Evolutionary conservation across 345 rosid species (phyloP).

Genomic region (Hirschfeldia incana): DNA sequence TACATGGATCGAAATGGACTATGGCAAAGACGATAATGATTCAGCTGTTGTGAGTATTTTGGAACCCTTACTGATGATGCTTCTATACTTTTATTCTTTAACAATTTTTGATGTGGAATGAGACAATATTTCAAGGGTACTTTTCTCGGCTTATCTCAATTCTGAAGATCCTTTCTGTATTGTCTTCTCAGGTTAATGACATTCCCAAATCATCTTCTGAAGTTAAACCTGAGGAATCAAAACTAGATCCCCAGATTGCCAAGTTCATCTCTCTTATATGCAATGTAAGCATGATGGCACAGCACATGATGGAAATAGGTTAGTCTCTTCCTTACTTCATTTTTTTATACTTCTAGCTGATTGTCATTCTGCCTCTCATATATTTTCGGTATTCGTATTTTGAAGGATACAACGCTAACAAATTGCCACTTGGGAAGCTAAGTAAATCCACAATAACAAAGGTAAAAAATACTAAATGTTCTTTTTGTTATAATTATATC

Average conservation of each 20-base stretch:
- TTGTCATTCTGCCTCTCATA: slow-evolving; percentile 9
- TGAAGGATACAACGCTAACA: slow-evolving; percentile 76
- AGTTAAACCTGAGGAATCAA: slow-evolving; percentile 61
- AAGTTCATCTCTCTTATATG: slow-evolving; percentile 82
- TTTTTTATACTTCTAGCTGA: slow-evolving; percentile 22
- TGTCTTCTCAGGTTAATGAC: slow-evolving; percentile 45
- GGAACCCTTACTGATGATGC: background rate
- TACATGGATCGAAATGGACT: slow-evolving; percentile 86
- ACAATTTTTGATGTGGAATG: background rate
- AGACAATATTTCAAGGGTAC: background rate
- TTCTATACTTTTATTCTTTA: background rate
- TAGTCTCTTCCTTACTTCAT: slow-evolving; percentile 20
- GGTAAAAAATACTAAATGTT: slow-evolving; percentile 24
- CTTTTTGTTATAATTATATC: no score
- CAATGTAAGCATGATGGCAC: slow-evolving; percentile 87
- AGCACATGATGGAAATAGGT: slow-evolving; percentile 97
- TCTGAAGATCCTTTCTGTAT: background rate
- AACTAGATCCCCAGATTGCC: slow-evolving; percentile 68
- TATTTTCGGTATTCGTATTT: background rate
- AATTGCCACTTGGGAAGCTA: slow-evolving; percentile 90
- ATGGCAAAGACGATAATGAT: slow-evolving; percentile 51
- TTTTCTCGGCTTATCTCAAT: background rate
- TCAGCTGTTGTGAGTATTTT: slow-evolving; percentile 51
- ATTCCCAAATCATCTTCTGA: slow-evolving; percentile 39
- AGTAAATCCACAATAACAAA: slow-evolving; percentile 67